Conservation (phyloP, 352 stramenopile species). For the Plasmopara muralis region DNA sequence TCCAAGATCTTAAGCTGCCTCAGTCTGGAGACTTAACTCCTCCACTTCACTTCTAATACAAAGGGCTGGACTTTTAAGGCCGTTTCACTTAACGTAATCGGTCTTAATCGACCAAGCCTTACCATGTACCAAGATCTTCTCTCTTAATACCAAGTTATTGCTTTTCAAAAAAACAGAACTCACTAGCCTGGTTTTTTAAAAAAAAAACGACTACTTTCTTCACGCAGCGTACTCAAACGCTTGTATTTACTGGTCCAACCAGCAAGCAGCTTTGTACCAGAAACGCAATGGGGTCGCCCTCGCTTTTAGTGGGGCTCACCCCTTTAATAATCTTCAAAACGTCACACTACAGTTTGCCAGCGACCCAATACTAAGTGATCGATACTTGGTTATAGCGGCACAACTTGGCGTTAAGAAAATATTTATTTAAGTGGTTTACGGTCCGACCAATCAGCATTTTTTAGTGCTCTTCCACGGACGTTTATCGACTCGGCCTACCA, state of each 20-base stretch:
- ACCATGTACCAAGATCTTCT: too few species aligned
- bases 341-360: neutral
- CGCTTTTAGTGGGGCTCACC: neutral
- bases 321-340: neutral
- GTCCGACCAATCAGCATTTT: neutral
- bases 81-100: constrained; percentile 1
- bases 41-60: neutral
- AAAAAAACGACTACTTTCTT: neutral
- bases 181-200: neutral
- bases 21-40: constrained; percentile 1
- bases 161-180: constrained; percentile 1
- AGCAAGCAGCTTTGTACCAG: neutral
- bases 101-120: neutral
- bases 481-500: neutral
- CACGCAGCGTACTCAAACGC: neutral
- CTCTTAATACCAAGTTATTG: neutral
- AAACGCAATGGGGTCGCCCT: neutral
- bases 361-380: constrained; percentile 1
- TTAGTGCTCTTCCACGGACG: neutral
- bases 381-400: too few species aligned
- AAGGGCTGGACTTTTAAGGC: constrained; percentile 1
- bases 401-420: neutral
- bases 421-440: neutral
- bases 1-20: constrained; percentile 2
- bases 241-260: constrained; percentile 1